Conservation (phyloP, 768 basidiomycete genomes). For the Suillus alpinus region DNA sequence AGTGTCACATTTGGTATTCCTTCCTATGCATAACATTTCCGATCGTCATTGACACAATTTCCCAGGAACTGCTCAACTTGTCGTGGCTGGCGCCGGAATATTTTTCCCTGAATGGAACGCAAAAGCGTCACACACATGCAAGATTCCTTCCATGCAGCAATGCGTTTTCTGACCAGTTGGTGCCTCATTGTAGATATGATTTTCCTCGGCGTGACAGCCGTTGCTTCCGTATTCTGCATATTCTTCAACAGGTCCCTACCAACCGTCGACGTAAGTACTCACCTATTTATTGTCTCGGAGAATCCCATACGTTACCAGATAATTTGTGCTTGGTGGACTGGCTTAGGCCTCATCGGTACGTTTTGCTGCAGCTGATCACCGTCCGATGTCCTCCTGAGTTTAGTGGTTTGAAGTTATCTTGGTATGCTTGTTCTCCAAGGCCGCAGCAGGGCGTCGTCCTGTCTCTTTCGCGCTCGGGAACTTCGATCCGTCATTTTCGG, state of each 20-base stretch:
- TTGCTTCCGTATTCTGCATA: conserved; percentile 50
- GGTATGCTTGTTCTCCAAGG: conserved; percentile 54
- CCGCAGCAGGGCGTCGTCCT: conserved; percentile 51
- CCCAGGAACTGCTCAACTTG: conserved; percentile 55
- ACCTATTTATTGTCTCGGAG: neutral
- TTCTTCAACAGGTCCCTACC: conserved; percentile 54
- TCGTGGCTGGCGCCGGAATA: conserved; percentile 57
- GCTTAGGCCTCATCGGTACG: conserved; percentile 50
- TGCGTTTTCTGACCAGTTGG: conserved; percentile 2
- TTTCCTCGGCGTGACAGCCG: conserved; percentile 50
- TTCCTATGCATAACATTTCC: neutral
- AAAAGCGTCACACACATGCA: conserved; percentile 60
- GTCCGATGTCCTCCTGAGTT: neutral
- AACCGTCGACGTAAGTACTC: conserved; percentile 42
- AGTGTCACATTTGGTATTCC: conserved; percentile 57
- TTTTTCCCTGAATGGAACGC: conserved; percentile 58
- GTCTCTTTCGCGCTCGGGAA: conserved; percentile 54
- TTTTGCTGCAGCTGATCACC: neutral
- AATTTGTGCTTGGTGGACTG: conserved; percentile 62
- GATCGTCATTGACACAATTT: neutral
- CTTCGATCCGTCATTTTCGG: conserved; percentile 61
- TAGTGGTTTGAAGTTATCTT: conserved; percentile 46
- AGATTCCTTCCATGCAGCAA: conserved; percentile 8
- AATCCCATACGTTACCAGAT: conserved; percentile 34
- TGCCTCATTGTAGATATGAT: conserved; percentile 40